Base-by-base conservation (phyloP, 2,329 filamentous ascomycete genomes). In the Aaosphaeria arxii region DNA sequence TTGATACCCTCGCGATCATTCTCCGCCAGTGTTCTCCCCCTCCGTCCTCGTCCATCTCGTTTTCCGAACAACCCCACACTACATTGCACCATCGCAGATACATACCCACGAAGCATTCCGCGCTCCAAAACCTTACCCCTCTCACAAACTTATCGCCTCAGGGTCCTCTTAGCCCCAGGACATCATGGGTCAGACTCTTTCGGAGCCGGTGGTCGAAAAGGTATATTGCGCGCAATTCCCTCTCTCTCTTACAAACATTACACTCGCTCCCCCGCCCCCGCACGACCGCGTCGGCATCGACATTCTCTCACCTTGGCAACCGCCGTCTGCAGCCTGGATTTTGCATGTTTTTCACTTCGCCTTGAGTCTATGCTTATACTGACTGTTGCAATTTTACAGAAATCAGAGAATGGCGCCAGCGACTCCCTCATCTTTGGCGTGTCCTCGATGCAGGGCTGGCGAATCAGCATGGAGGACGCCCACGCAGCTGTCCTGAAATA, bases 361-460 rank as follows among this genome's bases (percentile, higher is more conserved):
- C 17, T 24, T 24, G 17, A 24, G 17, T 24, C 17, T 24, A 24
- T 24, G 17, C 17, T 24, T 24, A 24, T 24, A 24, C 17, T 24
- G 17, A 24, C 17, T 24, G 17, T 24, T 24, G 17, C 17, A 24
- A 24, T 9, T 30, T 36, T 29, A 13, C 46, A 97, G 94, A 80
- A 85, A 76, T 99, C 94, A 66, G 86, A 87, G 71, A 85, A 85
- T 70, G 91, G 91, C 74, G 86, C 90, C 77, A 91, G 97, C 88
- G 91, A 95, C 58, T 86, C 89, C 70, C 85, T 96, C 70, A 76
- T 94, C 70, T 99, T 89, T 74, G 94, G 94, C 69, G 85, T 97
- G 58, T 99, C 94, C 58, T 91, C 91, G 74, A 99, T 99, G 94
- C 94, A 99, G 76, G 94, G 94, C 79, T 99, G 94, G 94, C 88